A percentile compares a stretch with the other conserved stretches of the same genome.
Evolutionary conservation across 1,284 basidiomycete genomes (phyloP).

Genomic region (Heliocybe sulcata): DNA sequence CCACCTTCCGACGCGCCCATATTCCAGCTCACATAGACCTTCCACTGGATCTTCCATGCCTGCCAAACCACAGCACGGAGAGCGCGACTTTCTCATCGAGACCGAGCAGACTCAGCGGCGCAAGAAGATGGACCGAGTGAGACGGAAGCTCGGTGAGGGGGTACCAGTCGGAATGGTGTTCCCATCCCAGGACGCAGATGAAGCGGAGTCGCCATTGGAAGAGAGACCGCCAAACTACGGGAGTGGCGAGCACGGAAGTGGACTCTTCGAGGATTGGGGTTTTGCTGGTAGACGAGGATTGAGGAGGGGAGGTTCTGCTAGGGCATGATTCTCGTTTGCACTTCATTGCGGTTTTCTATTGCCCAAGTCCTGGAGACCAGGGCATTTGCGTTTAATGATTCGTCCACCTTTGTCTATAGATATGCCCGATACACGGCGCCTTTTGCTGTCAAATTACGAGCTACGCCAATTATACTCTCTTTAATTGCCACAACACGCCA

Average conservation of each 20-base stretch:
- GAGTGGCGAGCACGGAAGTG: background rate
- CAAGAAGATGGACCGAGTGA: conserved; percentile 52
- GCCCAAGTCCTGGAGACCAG: too few relatives aligned
- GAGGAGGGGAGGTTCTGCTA: background rate
- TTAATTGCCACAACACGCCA: too few relatives aligned
- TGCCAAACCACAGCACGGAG: conserved; percentile 13
- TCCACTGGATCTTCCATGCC: conserved; percentile 8
- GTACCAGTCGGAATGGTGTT: conserved; percentile 55
- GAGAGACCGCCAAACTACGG: background rate
- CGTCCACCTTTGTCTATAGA: too few relatives aligned
- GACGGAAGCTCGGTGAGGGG: conserved; percentile 49
- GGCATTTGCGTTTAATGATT: too few relatives aligned
- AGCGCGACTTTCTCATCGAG: conserved; percentile 30
- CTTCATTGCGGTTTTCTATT: background rate
- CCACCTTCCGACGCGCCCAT: conserved; percentile 1
- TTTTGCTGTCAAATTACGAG: too few relatives aligned
- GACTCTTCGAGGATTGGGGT: background rate
- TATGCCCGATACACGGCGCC: too few relatives aligned
- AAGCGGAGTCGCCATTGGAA: background rate
- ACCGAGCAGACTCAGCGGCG: conserved; percentile 32
- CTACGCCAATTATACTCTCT: too few relatives aligned
- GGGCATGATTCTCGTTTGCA: background rate
- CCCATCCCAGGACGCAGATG: conserved; percentile 18
- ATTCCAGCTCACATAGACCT: conserved; percentile 16
- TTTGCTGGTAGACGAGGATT: background rate